Base-by-base conservation (phyloP, 805 yeast species). In the Candida pini region DNA sequence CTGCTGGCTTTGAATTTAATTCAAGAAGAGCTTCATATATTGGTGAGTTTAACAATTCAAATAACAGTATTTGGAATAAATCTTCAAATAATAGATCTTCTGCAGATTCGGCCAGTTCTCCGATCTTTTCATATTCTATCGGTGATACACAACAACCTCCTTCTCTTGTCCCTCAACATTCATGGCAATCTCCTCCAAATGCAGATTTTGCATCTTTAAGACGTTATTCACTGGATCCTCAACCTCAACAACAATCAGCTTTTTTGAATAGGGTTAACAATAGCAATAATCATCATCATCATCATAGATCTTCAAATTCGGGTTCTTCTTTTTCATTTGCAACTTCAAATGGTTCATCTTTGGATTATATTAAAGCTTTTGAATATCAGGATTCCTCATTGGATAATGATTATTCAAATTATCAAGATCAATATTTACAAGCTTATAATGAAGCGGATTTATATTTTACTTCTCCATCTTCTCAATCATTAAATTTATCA, bases 391-490 rank as follows among this genome's bases (percentile, higher is more conserved):
- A 17, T 35, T 26, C 39, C 5, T 36, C 33, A 15, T 26, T 44
- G 4, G 18, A 41, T 16, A 36, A 38, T 26, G 47, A 45, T 21
- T 43, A 48, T 22, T 42, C 35, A 22, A 39, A 26, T 28, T 24
- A 43, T 26, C 51, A 53, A 25, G 56, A 54, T 12, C 57, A 51
- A 22, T 43, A 49, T 18, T 25, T 45, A n/a, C 50, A 47, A 20
- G 51, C 50, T 3, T 41, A 46, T 29, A 45, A 46, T 22, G 54
- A 52, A 12, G 58, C 56, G 15, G 49, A 52, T 12, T 18, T 28
- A 15, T 58, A 58, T 38, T 54, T 58, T 28, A 51, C 53, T 4
- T 35, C 45, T 2, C 60, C 60, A 15, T 24, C 53, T 3, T 32
- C 39, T 3, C 54, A 49, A 21, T 40, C 47, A 3, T 39, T 56